Evolutionary conservation across 495 filamentous ascomycete species (phyloP).

Genomic region (Lasiosphaeria hispida): DNA sequence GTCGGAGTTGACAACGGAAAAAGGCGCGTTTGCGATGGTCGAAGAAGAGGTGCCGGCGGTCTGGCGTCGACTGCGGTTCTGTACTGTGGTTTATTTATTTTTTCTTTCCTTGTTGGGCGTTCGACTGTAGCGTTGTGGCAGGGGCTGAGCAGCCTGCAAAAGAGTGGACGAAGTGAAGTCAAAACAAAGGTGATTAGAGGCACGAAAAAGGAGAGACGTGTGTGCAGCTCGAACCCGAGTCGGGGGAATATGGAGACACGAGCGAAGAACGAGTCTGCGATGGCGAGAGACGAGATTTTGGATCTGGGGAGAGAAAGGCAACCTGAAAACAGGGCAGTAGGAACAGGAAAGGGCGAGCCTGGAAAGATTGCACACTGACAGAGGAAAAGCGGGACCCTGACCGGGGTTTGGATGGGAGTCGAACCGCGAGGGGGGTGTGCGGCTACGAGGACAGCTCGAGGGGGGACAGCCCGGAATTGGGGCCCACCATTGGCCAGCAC

Average conservation of each 20-base stretch:
- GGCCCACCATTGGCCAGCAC: constrained; percentile 22
- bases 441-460: background rate
- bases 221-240: constrained; percentile 10
- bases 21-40: constrained; percentile 1
- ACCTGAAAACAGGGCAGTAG: constrained; percentile 8
- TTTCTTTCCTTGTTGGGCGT: background rate
- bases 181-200: background rate
- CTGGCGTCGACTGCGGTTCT: constrained; percentile 12
- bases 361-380: constrained; percentile 25
- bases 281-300: constrained; percentile 21
- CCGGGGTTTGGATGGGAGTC: constrained; percentile 12
- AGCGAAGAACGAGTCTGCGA: constrained; percentile 7
- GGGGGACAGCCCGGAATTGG: constrained; percentile 18
- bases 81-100: background rate
- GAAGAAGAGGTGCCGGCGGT: constrained; percentile 8
- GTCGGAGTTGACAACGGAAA: background rate
- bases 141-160: constrained; percentile 6
- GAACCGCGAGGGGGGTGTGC: constrained; percentile 23
- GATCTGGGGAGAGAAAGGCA: constrained; percentile 25
- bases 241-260: constrained; percentile 3
- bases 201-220: constrained; percentile 8
- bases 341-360: constrained; percentile 16
- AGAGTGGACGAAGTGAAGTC: constrained; percentile 23
- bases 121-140: background rate
- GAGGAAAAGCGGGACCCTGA: constrained; percentile 21